Conservation (phyloP, 148 eudicot genomes). For the Talinum fruticosum region DNA sequence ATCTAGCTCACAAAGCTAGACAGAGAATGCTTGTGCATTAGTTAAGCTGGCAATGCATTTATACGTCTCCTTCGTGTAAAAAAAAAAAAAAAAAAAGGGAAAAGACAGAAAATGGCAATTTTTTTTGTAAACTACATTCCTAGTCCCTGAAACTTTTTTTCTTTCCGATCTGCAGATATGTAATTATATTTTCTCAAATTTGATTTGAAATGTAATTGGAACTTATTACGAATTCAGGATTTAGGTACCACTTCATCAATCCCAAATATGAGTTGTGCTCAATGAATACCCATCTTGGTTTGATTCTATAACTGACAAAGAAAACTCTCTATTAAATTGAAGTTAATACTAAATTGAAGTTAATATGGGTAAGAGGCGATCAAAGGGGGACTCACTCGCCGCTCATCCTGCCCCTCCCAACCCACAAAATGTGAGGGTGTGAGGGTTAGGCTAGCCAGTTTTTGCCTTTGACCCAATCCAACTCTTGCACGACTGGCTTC, state of each 20-base stretch:
- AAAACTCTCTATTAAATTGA: neutral
- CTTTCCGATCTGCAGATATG: neutral
- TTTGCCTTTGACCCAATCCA: no score
- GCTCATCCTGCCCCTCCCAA: no score
- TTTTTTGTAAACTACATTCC: neutral
- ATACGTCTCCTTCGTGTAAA: no score
- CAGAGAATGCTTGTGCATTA: no score
- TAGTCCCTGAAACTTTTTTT: neutral
- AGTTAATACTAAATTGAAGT: neutral
- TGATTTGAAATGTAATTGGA: neutral
- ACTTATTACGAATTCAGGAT: neutral
- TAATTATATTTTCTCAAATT: neutral
- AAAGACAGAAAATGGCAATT: neutral
- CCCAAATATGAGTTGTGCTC: neutral
- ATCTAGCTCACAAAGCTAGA: no score
- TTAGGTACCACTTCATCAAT: neutral
- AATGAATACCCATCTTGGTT: neutral
- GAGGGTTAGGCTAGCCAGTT: no score
- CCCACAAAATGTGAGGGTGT: no score
- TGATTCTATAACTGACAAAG: neutral
- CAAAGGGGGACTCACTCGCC: no score
- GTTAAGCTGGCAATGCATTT: no score
- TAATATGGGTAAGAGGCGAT: no score
- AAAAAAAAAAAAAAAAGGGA: no score
- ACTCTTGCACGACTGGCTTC: no score